Base-by-base conservation (phyloP, 768 basidiomycete species). In the Thelephora aurantiotincta region DNA sequence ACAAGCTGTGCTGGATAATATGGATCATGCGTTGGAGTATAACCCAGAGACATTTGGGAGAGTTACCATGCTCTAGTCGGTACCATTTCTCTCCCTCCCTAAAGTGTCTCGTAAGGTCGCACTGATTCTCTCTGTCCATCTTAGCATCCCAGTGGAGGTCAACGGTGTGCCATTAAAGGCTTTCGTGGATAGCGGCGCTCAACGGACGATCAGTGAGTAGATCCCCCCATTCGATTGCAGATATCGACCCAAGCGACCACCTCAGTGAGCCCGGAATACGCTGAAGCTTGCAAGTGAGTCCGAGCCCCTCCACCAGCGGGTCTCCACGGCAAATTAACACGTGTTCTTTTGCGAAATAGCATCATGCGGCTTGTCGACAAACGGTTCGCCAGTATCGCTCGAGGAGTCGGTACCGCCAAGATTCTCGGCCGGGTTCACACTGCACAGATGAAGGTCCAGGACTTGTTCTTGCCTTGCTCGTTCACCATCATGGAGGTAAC, bases 181-280 rank as follows among this genome's bases (percentile, higher is more conserved):
- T 0, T 99, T 99, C 55, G 96, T 99, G 37, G 96, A 99, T 61
- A 96, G 91, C 53, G 96, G 94, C 36, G 96, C 96, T 11, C 96
- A 99, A 58, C 78, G 79, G 52, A 99, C 94, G 1, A 97, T 97
- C 67, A 97, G 93, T 93, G 57, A 57, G 82, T 67, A 11, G 19
- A 11, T 33, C 44, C 22, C 22, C 14, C 35, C 36, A 6, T 26
- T 33, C 33, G 6, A 2, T 38, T 3, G 1, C 2, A 6, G 38
- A 7, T 19, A 2, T 7, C 6, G 3, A 26, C 43, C 52, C 45
- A 43, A 47, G 48, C 12, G 36, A 45, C 50, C 20, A 47, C 48
- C 47, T 6, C 48, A 93, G 91, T 94, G 78, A 91, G 82, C 52
- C 91, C 93, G 0, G 86, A 86, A 51, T 86, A 82, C 55, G 93